phyloP scores from a whole-genome alignment of 164 flowering plant genomes.

The Stephania japonica region DNA sequence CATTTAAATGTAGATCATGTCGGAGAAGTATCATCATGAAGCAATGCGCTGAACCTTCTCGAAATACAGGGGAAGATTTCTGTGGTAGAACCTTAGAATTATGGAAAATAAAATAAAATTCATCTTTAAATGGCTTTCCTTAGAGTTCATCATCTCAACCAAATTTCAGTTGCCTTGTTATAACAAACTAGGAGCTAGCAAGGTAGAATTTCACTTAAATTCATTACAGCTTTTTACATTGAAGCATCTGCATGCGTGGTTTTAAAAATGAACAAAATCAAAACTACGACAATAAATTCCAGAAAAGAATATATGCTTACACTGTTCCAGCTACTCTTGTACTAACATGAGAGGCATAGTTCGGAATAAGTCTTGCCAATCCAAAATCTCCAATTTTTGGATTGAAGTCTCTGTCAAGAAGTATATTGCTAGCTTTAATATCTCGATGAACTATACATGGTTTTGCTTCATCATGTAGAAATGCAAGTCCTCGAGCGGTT shows the following conservation, averaged over 20 bases:
- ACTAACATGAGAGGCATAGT: constrained; percentile 77
- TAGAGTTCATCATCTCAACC: neutral
- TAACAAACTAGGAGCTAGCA: neutral
- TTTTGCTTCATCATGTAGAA: constrained; percentile 75
- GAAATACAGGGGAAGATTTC: neutral
- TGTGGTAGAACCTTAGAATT: neutral
- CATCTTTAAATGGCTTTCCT: neutral
- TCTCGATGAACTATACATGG: constrained; percentile 77
- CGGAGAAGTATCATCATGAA: neutral
- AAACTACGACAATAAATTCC: neutral
- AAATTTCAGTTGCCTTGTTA: neutral
- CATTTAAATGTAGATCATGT: neutral
- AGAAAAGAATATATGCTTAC: constrained; percentile 41
- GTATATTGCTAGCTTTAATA: constrained; percentile 83
- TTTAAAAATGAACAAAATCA: too few species aligned
- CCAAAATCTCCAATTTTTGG: constrained; percentile 96
- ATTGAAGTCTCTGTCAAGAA: constrained; percentile 54
- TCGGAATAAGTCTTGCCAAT: constrained; percentile 82
- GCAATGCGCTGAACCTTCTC: too few species aligned
- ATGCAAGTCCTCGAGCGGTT: constrained; percentile 70
- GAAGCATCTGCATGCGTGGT: neutral
- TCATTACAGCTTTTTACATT: neutral
- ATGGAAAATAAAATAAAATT: too few species aligned
- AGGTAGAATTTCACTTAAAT: neutral
- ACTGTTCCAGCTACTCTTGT: constrained; percentile 86